Percentiles rank a stretch among this genome's conserved stretches.
phyloP scores from a whole-genome alignment of 2,329 filamentous ascomycete species.

The Curvularia hawaiiensis region DNA sequence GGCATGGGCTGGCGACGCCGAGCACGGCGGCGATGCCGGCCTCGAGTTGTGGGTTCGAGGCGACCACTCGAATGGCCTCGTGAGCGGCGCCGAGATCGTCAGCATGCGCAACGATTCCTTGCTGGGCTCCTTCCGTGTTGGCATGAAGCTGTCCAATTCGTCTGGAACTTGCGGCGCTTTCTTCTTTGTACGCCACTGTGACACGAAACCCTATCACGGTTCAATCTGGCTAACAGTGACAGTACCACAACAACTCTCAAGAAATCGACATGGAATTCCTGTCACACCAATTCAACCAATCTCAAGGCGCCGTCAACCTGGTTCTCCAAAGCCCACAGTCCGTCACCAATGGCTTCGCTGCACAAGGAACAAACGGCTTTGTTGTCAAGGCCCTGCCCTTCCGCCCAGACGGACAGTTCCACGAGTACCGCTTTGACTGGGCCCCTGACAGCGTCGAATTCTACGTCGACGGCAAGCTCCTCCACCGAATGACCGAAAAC shows the following conservation, averaged over 20 bases:
- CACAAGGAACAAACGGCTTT: slow-evolving; percentile 64
- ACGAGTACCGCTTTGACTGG: slow-evolving; percentile 84
- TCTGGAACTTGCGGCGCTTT: slow-evolving; percentile 77
- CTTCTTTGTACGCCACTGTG: slow-evolving; percentile 67
- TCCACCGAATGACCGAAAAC: slow-evolving; percentile 62
- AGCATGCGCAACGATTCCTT: slow-evolving; percentile 65
- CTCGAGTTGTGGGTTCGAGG: slow-evolving; percentile 48
- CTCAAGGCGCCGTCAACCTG: slow-evolving; percentile 68
- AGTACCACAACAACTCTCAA: slow-evolving; percentile 80
- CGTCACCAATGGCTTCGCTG: slow-evolving; percentile 64
- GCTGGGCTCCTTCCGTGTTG: slow-evolving; percentile 72
- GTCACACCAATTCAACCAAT: slow-evolving; percentile 66
- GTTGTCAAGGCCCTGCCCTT: slow-evolving; percentile 66
- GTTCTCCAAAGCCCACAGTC: slow-evolving; percentile 73
- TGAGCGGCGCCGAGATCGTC: slow-evolving; percentile 69
- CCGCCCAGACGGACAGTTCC: slow-evolving; percentile 67
- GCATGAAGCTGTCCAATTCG: slow-evolving; percentile 66
- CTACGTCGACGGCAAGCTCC: slow-evolving; percentile 66
- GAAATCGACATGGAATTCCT: slow-evolving; percentile 85
- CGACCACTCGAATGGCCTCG: slow-evolving; percentile 53
- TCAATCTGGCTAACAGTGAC: slow-evolving; percentile 16
- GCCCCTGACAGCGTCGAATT: slow-evolving; percentile 66
- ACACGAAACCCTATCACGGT: background rate
- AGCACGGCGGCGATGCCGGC: slow-evolving; percentile 49
- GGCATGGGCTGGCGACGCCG: slow-evolving; percentile 53